Evolutionary conservation across 2,329 filamentous ascomycete genomes (phyloP).

Genomic region (Diplodia scrobiculata): DNA sequence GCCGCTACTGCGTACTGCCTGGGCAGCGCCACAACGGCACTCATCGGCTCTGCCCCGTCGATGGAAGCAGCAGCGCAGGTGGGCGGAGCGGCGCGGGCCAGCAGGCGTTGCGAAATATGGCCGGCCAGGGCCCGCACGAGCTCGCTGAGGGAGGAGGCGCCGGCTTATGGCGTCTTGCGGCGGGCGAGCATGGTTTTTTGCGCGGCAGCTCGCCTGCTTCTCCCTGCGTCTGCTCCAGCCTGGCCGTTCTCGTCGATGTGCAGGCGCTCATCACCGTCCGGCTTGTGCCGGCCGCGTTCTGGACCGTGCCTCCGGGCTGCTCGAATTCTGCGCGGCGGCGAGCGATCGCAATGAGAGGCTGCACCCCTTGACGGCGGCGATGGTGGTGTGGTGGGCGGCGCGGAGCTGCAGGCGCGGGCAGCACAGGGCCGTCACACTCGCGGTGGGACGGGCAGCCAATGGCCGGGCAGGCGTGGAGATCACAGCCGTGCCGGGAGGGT

Average conservation of each 20-base stretch:
- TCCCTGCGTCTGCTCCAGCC: not conserved
- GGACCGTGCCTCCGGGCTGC: conserved; percentile 14
- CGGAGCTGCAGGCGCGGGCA: conserved; percentile 13
- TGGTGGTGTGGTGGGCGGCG: not conserved
- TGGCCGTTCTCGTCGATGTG: conserved; percentile 5
- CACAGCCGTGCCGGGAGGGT: conserved; percentile 21
- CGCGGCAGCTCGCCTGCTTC: too few relatives aligned
- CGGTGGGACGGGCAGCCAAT: conserved; percentile 8
- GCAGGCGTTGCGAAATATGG: conserved; percentile 16
- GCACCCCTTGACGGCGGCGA: not conserved
- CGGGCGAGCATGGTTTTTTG: not conserved
- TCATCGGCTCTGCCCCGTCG: conserved; percentile 2
- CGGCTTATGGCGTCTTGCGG: not conserved
- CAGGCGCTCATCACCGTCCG: not conserved
- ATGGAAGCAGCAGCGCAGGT: not conserved
- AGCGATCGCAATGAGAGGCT: conserved; percentile 24
- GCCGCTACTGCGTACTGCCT: not conserved
- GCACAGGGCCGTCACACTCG: conserved; percentile 9
- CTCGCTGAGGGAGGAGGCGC: not conserved
- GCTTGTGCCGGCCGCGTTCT: conserved; percentile 12
- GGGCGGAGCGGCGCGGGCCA: not conserved
- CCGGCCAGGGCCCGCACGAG: not conserved
- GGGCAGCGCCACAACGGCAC: conserved; percentile 6
- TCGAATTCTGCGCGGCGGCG: not conserved
- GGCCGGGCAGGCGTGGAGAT: conserved; percentile 6